Evolutionary conservation across 306 rosid species (phyloP), one percentile per base, ranked within the genome.

Genomic region (Trichosanthes truncata): DNA sequence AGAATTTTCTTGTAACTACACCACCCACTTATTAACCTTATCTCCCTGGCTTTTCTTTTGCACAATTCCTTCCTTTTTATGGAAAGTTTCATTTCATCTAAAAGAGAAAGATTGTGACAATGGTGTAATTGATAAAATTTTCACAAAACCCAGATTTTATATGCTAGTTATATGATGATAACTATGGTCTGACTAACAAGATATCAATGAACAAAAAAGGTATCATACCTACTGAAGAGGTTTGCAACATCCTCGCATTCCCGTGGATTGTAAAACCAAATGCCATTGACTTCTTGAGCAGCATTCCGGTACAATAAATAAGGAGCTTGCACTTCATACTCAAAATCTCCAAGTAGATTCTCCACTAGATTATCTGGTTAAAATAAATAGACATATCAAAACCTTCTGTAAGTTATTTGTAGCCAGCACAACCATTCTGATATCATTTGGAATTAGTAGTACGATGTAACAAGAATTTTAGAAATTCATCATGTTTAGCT

Each of bases 191-290:
- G 4, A 4, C 38, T 49, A n/a, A 74, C 61, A 74, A 74, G 45
- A 74, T 74, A 74, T 31, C 43, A 49, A 74, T 4, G 9, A 4
- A 43, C 25, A 35, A 18, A 10, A 56, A 67, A 72, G 78, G 60
- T 45, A 84, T 6, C 38, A 51, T 81, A 92, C 97, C 97, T 86
- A 74, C 84, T 89, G 77, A 94, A 94, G 79, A 94, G 97, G 84
- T 89, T 87, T 51, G 96, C 98, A 83, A 94, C 98, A 73, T 94
- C 98, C 80, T 92, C 97, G 83, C 94, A 90, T 85, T 94, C 98
- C 29, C 92, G 97, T 66, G 93, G 67, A 81, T 91, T 92, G 83
- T 94, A 94, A 89, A 94, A 94, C 98, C 98, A 94, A 83, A 94
- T 92, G 81, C 98, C 98, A 81, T 90, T 92, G 86, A 94, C 98